phyloP scores from a whole-genome alignment of 2,329 filamentous ascomycete genomes.

The Dactylella cylindrospora region DNA sequence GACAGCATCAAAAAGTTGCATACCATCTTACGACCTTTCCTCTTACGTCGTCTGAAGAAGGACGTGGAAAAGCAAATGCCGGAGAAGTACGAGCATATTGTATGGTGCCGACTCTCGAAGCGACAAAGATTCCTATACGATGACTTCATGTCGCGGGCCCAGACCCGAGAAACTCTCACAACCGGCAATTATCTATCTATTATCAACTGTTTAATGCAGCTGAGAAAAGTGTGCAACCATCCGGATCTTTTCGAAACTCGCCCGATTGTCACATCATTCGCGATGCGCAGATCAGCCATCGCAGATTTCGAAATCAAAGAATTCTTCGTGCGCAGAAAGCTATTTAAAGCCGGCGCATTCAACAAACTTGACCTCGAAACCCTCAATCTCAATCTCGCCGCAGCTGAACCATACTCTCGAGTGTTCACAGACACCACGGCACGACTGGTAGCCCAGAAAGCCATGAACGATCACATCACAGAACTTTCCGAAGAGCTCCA shows the following conservation, averaged over 20 bases:
- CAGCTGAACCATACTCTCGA: constrained; percentile 49
- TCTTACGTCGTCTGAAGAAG: constrained; percentile 85
- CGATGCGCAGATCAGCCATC: constrained; percentile 77
- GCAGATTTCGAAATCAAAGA: constrained; percentile 75
- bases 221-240: constrained; percentile 97
- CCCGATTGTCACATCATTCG: constrained; percentile 94
- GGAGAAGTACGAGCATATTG: constrained; percentile 94
- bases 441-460: constrained; percentile 44
- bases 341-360: constrained; percentile 64
- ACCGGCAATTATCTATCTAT: constrained; percentile 97
- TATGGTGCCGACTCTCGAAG: constrained; percentile 92
- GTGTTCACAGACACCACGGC: constrained; percentile 28
- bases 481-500: constrained; percentile 30
- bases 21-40: constrained; percentile 86
- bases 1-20: constrained; percentile 91
- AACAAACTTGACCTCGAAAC: constrained; percentile 70
- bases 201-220: constrained; percentile 96
- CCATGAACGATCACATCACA: constrained; percentile 44
- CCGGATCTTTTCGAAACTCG: constrained; percentile 95
- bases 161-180: constrained; percentile 83
- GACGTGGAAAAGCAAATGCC: constrained; percentile 99
- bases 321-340: constrained; percentile 65
- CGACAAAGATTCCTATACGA: constrained; percentile 94
- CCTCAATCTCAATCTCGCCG: constrained; percentile 68
- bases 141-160: constrained; percentile 85